phyloP scores from a whole-genome alignment of 2,329 filamentous ascomycete genomes.

The Pyrenophora tritici-repentis region DNA sequence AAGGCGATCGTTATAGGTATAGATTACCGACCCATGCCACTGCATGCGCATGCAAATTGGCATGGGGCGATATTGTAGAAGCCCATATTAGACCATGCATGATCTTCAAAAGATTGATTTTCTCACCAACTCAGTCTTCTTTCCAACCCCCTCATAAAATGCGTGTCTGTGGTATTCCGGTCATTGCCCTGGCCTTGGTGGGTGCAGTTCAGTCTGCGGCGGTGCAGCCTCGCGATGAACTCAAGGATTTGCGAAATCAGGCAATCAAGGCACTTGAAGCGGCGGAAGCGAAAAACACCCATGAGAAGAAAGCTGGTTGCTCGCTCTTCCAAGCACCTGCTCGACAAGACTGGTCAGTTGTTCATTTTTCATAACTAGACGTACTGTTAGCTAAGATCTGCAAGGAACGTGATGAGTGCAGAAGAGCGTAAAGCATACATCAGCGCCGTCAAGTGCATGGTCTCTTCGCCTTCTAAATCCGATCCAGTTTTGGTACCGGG shows the following conservation, averaged over 20 bases:
- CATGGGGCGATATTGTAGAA: no score
- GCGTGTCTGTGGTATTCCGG: constrained; percentile 6
- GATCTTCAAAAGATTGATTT: no score
- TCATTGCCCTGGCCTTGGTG: constrained; percentile 13
- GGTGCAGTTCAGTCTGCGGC: constrained; percentile 10
- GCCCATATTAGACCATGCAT: not conserved
- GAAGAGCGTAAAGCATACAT: constrained; percentile 27
- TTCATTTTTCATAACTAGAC: no score
- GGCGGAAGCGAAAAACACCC: constrained; percentile 7
- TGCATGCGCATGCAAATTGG: not conserved
- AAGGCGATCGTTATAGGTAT: no score
- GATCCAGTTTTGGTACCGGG: constrained; percentile 20
- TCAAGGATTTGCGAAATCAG: constrained; percentile 19
- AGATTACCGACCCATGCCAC: constrained; percentile 1
- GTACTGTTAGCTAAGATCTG: not conserved
- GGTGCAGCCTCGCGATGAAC: constrained; percentile 10
- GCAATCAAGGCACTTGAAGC: constrained; percentile 17
- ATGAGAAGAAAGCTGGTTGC: constrained; percentile 10
- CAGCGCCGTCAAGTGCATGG: constrained; percentile 26
- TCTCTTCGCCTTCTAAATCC: constrained; percentile 18
- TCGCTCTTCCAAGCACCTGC: constrained; percentile 13
- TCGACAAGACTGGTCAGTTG: constrained; percentile 21
- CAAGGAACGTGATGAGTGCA: not conserved
- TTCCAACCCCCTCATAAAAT: not conserved
- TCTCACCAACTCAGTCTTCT: not conserved